phyloP scores from a whole-genome alignment of 805 yeast species.

The Suhomyces sp. region DNA sequence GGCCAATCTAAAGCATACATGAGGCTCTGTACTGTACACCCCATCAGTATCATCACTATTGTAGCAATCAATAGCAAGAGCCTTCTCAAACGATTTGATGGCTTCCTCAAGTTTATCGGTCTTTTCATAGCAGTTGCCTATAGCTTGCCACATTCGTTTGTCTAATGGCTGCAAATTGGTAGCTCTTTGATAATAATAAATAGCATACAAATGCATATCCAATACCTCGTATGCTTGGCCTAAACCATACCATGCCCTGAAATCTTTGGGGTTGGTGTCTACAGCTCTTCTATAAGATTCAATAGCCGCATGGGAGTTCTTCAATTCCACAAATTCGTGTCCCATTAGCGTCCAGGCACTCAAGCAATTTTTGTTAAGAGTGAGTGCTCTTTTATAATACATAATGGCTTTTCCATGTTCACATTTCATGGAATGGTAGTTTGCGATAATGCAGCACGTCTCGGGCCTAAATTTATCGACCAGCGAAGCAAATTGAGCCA shows the following conservation, averaged over 20 bases:
- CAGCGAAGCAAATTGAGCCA: slow-evolving; percentile 81
- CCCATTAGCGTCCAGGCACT: slow-evolving; percentile 99
- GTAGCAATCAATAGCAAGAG: slow-evolving; percentile 52
- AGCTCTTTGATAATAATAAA: slow-evolving; percentile 90
- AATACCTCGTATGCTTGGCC: slow-evolving; percentile 98
- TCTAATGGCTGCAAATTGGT: slow-evolving; percentile 85
- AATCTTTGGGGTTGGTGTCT: slow-evolving; percentile 83
- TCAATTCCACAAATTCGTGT: slow-evolving; percentile 94
- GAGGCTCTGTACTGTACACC: slow-evolving; percentile 46
- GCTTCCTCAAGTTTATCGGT: slow-evolving; percentile 70
- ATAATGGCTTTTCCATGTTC: slow-evolving; percentile 94
- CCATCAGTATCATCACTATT: slow-evolving; percentile 16
- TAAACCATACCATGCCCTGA: slow-evolving; percentile 96
- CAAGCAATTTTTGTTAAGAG: slow-evolving; percentile 72
- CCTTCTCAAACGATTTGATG: slow-evolving; percentile 76
- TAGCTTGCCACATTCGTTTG: slow-evolving; percentile 93
- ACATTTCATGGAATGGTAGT: slow-evolving; percentile 84
- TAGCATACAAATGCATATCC: slow-evolving; percentile 90
- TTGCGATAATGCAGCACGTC: slow-evolving; percentile 91
- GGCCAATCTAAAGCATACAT: slow-evolving; percentile 66
- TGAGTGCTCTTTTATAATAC: slow-evolving; percentile 87
- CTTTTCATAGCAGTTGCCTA: slow-evolving; percentile 85
- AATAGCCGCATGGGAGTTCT: slow-evolving; percentile 96
- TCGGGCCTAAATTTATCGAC: slow-evolving; percentile 89
- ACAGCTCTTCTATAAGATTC: slow-evolving; percentile 93